Evolutionary conservation across 78 protist genomes (phyloP).

Genomic region (Guillardia theta): DNA sequence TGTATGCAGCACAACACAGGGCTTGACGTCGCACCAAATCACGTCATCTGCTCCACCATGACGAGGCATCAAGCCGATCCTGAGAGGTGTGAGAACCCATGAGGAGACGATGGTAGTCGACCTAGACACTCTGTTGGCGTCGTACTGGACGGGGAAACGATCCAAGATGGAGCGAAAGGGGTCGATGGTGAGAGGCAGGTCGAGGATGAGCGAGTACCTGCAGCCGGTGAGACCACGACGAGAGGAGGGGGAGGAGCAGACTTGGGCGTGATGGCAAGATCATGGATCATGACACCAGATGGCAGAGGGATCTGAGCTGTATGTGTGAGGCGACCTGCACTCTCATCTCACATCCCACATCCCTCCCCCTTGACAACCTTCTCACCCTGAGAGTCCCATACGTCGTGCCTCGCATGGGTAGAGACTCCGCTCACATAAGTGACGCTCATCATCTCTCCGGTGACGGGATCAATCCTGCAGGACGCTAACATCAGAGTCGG

Average conservation of each 20-base stretch:
- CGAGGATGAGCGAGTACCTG: background rate
- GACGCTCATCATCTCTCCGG: background rate
- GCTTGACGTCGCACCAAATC: background rate
- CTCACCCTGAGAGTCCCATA: background rate
- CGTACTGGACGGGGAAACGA: background rate
- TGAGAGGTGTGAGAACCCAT: background rate
- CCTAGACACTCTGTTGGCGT: no score
- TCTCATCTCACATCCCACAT: background rate
- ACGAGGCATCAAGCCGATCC: background rate
- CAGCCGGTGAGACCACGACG: no score
- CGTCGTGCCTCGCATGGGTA: background rate
- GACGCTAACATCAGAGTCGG: no score
- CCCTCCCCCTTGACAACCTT: no score
- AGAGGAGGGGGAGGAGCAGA: no score
- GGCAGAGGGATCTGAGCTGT: background rate
- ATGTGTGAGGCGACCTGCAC: background rate
- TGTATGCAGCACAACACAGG: background rate
- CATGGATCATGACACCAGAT: background rate
- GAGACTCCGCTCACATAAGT: background rate
- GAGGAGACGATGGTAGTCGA: no score
- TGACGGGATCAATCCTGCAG: background rate
- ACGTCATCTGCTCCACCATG: background rate
- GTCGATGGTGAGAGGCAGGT: background rate
- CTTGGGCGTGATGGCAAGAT: background rate
- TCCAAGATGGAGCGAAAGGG: background rate